Conservation (phyloP, 441 rosid species). For the Mallotus japonicus region DNA sequence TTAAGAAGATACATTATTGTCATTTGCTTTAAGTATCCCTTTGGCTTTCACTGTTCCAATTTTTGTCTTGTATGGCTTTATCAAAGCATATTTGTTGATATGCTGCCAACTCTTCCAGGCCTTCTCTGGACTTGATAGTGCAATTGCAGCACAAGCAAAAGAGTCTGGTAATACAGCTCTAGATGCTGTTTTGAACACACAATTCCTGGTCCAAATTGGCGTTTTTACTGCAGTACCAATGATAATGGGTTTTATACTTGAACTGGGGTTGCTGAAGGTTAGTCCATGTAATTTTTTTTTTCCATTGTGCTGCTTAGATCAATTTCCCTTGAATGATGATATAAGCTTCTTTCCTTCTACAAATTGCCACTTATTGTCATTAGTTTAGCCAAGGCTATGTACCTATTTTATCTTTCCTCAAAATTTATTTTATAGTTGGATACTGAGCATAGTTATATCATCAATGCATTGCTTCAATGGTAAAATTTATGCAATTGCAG, state of each 20-base stretch:
- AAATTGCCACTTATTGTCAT: neutral
- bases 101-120: slow-evolving; percentile 52
- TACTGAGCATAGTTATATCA: no score
- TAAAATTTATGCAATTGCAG: slow-evolving; percentile 39
- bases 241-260: slow-evolving; percentile 98
- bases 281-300: slow-evolving; percentile 27
- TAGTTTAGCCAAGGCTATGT: neutral
- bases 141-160: slow-evolving; percentile 52
- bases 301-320: slow-evolving; percentile 13
- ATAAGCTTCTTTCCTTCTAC: neutral
- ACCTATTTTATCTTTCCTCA: neutral
- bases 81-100: slow-evolving; percentile 9
- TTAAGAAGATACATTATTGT: no score
- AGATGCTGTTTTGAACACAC: slow-evolving; percentile 88
- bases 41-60: no score
- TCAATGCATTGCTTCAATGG: neutral
- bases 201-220: slow-evolving; percentile 96
- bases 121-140: slow-evolving; percentile 83
- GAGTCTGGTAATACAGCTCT: slow-evolving; percentile 71
- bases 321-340: slow-evolving; percentile 1
- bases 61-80: no score
- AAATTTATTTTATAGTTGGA: neutral
- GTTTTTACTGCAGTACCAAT: slow-evolving; percentile 98
- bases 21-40: no score
- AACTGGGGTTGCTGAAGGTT: slow-evolving; percentile 85